phyloP scores from a whole-genome alignment of 225 moss, liverwort and hornwort genomes.

The Polytrichum formosum region DNA sequence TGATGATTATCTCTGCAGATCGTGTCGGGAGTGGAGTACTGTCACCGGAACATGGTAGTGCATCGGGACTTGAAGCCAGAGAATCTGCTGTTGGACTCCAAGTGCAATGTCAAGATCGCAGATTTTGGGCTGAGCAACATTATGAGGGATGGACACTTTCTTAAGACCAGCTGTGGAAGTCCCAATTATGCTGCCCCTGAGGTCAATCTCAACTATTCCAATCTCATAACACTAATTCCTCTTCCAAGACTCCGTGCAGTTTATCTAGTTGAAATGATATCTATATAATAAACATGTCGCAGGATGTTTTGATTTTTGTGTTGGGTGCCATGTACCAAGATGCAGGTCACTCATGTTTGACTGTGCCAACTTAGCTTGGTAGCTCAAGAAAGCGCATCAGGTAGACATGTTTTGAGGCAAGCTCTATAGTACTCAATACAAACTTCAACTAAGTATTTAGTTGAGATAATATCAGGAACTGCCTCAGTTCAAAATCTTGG shows the following conservation, averaged over 20 bases:
- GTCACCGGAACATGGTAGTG: slow-evolving; percentile 58
- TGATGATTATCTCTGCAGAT: slow-evolving; percentile 27
- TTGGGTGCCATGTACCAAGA: slow-evolving; percentile 41
- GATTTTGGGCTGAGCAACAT: slow-evolving; percentile 63
- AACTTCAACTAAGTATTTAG: slow-evolving; percentile 26
- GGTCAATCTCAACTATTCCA: slow-evolving; percentile 17
- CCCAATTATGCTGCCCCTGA: slow-evolving; percentile 59
- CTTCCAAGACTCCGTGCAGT: slow-evolving; percentile 13
- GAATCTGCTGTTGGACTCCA: slow-evolving; percentile 52
- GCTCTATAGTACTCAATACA: slow-evolving; percentile 32
- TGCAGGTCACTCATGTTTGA: slow-evolving; percentile 29
- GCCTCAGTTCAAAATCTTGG: too few relatives aligned
- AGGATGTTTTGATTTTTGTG: slow-evolving; percentile 42
- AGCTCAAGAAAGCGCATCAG: slow-evolving; percentile 14
- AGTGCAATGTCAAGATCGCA: slow-evolving; percentile 47
- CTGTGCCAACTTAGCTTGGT: too few relatives aligned
- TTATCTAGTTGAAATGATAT: slow-evolving; percentile 11
- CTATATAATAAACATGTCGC: slow-evolving; percentile 8
- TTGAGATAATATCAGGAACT: slow-evolving; percentile 8
- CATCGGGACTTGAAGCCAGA: slow-evolving; percentile 61
- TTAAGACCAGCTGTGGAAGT: slow-evolving; percentile 66
- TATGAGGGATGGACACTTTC: slow-evolving; percentile 59
- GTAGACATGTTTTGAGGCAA: slow-evolving; percentile 35
- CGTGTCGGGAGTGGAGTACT: slow-evolving; percentile 61
- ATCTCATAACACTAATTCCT: neutral